Conservation (phyloP, 192 early-diverging fungal species). For the Dispira simplex region DNA sequence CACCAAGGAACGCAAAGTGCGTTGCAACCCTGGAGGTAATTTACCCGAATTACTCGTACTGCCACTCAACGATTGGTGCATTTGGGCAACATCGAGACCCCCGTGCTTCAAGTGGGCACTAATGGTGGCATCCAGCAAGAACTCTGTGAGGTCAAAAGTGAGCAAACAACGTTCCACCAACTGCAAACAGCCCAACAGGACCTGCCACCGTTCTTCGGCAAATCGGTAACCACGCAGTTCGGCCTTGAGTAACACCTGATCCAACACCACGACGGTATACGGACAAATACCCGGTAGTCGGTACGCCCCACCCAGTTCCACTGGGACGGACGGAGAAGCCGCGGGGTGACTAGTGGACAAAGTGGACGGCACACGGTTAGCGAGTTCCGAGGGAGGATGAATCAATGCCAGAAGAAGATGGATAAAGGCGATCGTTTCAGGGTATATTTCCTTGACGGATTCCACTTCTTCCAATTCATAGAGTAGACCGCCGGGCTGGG, state of each 20-base stretch:
- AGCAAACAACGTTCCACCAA: slow-evolving; percentile 67
- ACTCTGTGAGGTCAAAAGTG: slow-evolving; percentile 48
- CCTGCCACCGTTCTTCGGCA: slow-evolving; percentile 58
- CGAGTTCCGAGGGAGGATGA: slow-evolving; percentile 32
- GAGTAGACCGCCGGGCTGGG: slow-evolving; percentile 29
- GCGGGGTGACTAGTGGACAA: slow-evolving; percentile 13
- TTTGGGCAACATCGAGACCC: slow-evolving; percentile 3
- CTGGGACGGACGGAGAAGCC: slow-evolving; percentile 30
- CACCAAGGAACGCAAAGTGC: slow-evolving; percentile 25
- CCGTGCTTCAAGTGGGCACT: slow-evolving; percentile 2
- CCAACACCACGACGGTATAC: slow-evolving; percentile 73
- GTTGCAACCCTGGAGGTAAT: slow-evolving; percentile 5
- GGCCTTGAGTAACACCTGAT: slow-evolving; percentile 70
- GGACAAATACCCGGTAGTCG: slow-evolving; percentile 58
- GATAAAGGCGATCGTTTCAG: slow-evolving; percentile 76
- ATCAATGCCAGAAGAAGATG: slow-evolving; percentile 52
- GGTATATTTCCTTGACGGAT: slow-evolving; percentile 56
- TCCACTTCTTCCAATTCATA: slow-evolving; percentile 78
- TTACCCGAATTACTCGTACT: not conserved
- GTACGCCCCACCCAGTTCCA: slow-evolving; percentile 43
- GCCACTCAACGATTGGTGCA: slow-evolving; percentile 9
- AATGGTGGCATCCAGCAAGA: slow-evolving; percentile 17
- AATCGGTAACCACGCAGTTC: slow-evolving; percentile 46
- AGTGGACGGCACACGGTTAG: slow-evolving; percentile 13
- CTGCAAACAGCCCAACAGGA: slow-evolving; percentile 51